Evolutionary conservation across 2,329 filamentous ascomycete species (phyloP).

Genomic region (Cladophialophora carrionii): DNA sequence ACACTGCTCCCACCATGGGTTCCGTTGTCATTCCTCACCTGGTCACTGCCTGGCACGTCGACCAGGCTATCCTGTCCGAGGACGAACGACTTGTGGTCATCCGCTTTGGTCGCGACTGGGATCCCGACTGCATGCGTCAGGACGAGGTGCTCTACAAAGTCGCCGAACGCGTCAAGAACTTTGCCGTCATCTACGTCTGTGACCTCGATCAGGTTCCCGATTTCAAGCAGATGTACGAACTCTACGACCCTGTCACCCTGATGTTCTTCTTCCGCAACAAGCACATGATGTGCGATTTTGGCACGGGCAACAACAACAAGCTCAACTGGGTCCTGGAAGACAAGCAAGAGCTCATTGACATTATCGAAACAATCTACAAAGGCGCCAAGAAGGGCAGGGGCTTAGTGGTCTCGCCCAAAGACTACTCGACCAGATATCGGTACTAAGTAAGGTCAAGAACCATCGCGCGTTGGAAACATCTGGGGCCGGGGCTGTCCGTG

Average conservation of each 20-base stretch:
- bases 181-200: conserved; percentile 89
- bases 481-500: neutral
- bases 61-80: conserved; percentile 89
- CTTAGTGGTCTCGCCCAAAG: conserved; percentile 95
- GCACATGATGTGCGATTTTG: conserved; percentile 77
- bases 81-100: conserved; percentile 93
- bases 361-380: conserved; percentile 95
- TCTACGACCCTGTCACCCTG: conserved; percentile 89
- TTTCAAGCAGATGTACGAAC: conserved; percentile 94
- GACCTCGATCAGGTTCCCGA: conserved; percentile 89
- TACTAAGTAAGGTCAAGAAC: conserved; percentile 52
- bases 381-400: conserved; percentile 98
- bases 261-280: conserved; percentile 99
- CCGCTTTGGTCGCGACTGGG: conserved; percentile 84
- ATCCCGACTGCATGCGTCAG: conserved; percentile 70
- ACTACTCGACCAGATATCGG: conserved; percentile 70
- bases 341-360: conserved; percentile 98
- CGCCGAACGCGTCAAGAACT: conserved; percentile 90
- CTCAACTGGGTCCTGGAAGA: conserved; percentile 95
- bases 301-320: conserved; percentile 98
- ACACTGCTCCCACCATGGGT: conserved; percentile 25
- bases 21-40: conserved; percentile 72
- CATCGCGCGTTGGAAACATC: neutral
- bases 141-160: conserved; percentile 96
- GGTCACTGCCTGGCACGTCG: conserved; percentile 93